Percentiles rank a stretch among this genome's conserved stretches.
Evolutionary conservation across 208 protist genomes (phyloP).

Genomic region (Leishmania major): DNA sequence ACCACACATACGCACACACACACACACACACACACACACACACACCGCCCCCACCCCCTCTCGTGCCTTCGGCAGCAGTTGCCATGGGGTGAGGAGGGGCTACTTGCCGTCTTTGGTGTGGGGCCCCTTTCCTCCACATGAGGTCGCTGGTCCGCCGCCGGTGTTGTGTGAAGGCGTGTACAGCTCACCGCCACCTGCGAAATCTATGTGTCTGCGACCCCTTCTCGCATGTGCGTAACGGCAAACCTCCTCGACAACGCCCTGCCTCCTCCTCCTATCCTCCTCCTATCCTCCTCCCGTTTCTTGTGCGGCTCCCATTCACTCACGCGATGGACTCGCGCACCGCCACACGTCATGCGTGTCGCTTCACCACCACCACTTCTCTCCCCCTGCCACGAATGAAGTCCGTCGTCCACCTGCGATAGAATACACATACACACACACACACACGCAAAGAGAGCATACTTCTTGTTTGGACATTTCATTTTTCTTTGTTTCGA

Average conservation of each 20-base stretch:
- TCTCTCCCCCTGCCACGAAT: no score
- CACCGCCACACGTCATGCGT: not conserved
- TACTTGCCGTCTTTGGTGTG: no score
- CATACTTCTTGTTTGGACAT: no score
- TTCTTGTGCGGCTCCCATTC: not conserved
- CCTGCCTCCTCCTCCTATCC: not conserved
- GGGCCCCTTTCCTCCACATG: not conserved
- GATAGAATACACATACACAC: no score
- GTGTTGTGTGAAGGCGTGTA: not conserved
- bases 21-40: no score
- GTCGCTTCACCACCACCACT: no score
- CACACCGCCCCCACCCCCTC: no score
- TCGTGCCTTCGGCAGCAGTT: no score
- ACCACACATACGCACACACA: not conserved
- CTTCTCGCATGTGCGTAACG: not conserved
- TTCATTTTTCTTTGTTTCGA: no score
- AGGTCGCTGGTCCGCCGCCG: not conserved
- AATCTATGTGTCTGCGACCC: not conserved
- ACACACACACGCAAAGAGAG: no score
- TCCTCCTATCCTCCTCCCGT: not conserved
- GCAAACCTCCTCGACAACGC: not conserved
- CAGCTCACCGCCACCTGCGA: not conserved
- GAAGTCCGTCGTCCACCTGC: no score
- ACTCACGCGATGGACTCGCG: not conserved
- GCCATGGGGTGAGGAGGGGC: no score